Evolutionary conservation across 345 rosid species (phyloP).

Genomic region (Brassica cretica): DNA sequence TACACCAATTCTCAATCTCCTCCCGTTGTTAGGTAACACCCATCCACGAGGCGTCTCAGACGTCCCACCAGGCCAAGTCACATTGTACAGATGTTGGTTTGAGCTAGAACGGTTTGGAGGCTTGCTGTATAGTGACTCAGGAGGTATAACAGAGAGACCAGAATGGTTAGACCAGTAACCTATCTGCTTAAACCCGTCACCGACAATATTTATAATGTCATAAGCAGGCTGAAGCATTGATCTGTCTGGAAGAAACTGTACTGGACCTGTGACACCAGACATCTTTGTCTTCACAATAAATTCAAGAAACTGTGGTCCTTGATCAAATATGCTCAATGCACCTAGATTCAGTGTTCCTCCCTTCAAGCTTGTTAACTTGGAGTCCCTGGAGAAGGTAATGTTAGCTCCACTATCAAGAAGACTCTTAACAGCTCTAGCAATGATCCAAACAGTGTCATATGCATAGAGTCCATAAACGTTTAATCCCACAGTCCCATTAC

Average conservation of each 20-base stretch:
- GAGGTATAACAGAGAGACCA: conserved; percentile 1
- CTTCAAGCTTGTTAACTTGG: neutral
- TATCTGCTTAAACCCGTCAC: neutral
- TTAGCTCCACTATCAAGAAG: neutral
- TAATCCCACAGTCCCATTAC: neutral
- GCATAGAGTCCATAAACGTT: neutral
- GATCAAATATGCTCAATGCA: neutral
- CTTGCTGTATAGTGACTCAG: neutral
- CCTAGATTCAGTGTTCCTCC: neutral
- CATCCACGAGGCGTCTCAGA: neutral
- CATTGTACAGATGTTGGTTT: neutral
- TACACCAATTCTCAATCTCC: neutral
- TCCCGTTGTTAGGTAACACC: neutral
- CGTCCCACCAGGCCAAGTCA: conserved; percentile 2
- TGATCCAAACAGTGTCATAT: neutral
- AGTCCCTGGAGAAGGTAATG: neutral
- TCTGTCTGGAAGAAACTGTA: neutral
- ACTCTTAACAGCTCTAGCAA: conserved; percentile 2
- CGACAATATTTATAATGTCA: neutral
- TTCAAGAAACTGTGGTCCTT: neutral
- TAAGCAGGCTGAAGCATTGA: neutral
- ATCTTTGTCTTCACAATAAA: neutral
- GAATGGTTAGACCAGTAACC: conserved; percentile 2
- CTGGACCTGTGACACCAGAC: neutral
- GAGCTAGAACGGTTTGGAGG: neutral